phyloP scores from a whole-genome alignment of 164 flowering plant species.

The Protea cynaroides region DNA sequence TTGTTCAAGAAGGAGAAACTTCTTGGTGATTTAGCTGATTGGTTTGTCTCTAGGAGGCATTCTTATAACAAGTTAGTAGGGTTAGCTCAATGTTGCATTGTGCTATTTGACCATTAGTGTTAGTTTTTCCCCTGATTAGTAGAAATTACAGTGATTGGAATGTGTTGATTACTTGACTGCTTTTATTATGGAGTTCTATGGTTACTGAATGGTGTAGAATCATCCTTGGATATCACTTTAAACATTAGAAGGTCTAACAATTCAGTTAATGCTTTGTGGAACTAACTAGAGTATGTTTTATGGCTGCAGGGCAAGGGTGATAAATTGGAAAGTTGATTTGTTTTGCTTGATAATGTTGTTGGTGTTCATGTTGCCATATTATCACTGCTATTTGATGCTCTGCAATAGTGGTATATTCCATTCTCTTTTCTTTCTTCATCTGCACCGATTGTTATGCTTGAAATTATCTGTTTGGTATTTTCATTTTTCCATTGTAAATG shows the following conservation, averaged over 20 bases:
- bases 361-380: slow-evolving; percentile 85
- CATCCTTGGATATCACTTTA: background rate
- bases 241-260: no score
- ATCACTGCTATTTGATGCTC: slow-evolving; percentile 93
- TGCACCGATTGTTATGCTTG: background rate
- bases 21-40: no score
- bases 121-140: no score
- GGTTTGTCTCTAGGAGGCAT: no score
- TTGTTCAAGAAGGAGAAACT: no score
- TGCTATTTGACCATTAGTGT: no score
- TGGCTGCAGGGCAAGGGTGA: slow-evolving; percentile 81
- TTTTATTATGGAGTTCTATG: no score
- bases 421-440: slow-evolving; percentile 2
- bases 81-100: no score
- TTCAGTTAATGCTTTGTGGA: background rate
- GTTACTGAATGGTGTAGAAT: no score
- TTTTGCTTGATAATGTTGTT: slow-evolving; percentile 75
- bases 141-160: no score
- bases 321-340: slow-evolving; percentile 95
- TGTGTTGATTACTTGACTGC: no score
- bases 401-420: slow-evolving; percentile 57
- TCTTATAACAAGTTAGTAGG: no score
- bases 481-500: background rate
- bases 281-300: background rate
- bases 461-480: background rate